These are phyloP conservation scores for Fonsecaea monophora DNA, from an alignment of 2,329 filamentous ascomycete genomes.

Conservation along the genomic window DNA sequence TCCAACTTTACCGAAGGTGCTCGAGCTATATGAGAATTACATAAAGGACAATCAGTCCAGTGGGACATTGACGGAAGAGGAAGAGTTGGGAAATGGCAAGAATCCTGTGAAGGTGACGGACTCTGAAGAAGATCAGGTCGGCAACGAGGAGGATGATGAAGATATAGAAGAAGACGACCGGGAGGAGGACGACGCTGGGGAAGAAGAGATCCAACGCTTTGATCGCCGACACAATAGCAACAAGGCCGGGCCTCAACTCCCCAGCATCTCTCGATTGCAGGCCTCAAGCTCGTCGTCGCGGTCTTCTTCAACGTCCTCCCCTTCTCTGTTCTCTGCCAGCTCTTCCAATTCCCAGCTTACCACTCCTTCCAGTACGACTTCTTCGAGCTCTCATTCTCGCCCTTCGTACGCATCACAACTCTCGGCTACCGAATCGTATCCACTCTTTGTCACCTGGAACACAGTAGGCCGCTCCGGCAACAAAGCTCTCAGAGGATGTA, in stretches of 20 bases:
- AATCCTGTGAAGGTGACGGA: slow-evolving; percentile 21
- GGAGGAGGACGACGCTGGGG: slow-evolving; percentile 36
- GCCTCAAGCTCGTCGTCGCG: slow-evolving; percentile 39
- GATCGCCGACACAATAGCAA: slow-evolving; percentile 30
- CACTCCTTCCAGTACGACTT: slow-evolving; percentile 56
- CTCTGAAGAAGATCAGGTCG: slow-evolving; percentile 11
- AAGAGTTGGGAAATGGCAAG: slow-evolving; percentile 27
- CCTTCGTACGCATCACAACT: slow-evolving; percentile 48
- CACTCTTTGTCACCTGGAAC: slow-evolving; percentile 96
- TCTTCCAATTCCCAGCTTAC: slow-evolving; percentile 52
- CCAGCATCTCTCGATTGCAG: slow-evolving; percentile 42
- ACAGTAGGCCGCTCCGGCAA: slow-evolving; percentile 67
- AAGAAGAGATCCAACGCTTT: slow-evolving; percentile 30
- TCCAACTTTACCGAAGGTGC: slow-evolving; percentile 71
- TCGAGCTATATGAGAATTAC: slow-evolving; percentile 70
- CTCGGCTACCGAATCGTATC: slow-evolving; percentile 60
- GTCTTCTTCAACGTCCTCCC: slow-evolving; percentile 49
- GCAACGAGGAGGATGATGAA: slow-evolving; percentile 42
- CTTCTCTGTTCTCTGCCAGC: slow-evolving; percentile 50
- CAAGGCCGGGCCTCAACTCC: slow-evolving; percentile 35
- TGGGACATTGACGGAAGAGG: slow-evolving; percentile 10
- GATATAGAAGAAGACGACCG: slow-evolving; percentile 45
- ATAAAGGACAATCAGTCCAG: slow-evolving; percentile 39
- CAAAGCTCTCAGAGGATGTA: slow-evolving; percentile 84
- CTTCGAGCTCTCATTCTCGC: slow-evolving; percentile 54